Conservation (phyloP, 169 alveolate species). For the Plasmodium billcollinsi region DNA sequence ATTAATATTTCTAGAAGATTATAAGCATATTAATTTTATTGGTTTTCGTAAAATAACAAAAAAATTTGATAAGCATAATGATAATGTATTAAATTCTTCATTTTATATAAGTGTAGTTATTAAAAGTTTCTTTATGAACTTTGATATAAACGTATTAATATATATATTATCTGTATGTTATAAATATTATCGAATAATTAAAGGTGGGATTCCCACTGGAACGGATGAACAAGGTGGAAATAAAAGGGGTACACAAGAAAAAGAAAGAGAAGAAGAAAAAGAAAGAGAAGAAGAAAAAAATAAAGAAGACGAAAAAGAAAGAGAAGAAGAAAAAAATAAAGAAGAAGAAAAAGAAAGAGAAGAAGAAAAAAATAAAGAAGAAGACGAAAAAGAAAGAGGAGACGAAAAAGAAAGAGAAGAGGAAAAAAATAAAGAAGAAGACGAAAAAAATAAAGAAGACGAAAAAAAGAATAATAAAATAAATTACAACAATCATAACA, state of each 20-base stretch:
- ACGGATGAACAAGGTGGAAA: background rate
- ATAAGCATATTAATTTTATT: constrained; percentile 79
- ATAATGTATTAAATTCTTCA: constrained; percentile 80
- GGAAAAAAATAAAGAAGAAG: background rate
- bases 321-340: background rate
- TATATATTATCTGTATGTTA: constrained; percentile 54
- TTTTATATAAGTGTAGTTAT: constrained; percentile 80
- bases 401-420: background rate
- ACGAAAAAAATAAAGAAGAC: background rate
- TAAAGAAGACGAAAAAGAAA: background rate
- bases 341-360: background rate
- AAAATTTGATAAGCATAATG: constrained; percentile 84
- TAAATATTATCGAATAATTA: constrained; percentile 21
- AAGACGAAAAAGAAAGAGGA: background rate
- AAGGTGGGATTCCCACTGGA: background rate
- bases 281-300: background rate
- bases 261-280: background rate
- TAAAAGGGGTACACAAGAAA: background rate
- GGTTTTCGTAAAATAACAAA: constrained; percentile 87
- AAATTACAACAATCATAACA: no score
- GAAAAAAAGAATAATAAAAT: no score
- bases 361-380: background rate
- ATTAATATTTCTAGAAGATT: constrained; percentile 80
- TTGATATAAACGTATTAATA: constrained; percentile 68
- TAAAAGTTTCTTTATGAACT: constrained; percentile 77